These are phyloP conservation scores for Linnemannia exigua DNA, from an alignment of 192 early-diverging fungal species.

Conservation along the genomic window DNA sequence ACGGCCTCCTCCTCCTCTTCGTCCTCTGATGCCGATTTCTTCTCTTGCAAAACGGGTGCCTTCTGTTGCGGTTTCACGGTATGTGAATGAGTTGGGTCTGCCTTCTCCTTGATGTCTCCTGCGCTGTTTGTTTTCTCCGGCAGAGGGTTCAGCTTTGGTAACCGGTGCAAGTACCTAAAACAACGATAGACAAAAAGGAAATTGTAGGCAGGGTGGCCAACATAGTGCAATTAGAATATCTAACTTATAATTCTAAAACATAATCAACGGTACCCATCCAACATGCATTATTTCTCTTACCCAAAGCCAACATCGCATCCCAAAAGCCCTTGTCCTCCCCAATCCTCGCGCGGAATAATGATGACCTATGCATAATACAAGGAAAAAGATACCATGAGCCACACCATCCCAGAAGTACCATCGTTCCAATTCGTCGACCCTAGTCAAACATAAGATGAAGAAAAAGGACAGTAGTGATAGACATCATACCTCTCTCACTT, in stretches of 20 bases:
- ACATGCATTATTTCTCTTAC: constrained; percentile 14
- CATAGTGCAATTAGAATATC: too few relatives aligned
- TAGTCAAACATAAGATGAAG: neutral
- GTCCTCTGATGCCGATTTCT: neutral
- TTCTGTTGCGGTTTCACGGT: neutral
- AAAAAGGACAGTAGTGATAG: neutral
- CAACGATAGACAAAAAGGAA: neutral
- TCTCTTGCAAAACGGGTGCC: neutral
- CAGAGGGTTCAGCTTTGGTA: neutral
- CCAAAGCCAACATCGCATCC: constrained; percentile 85
- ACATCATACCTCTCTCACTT: constrained; percentile 67
- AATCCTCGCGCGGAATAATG: constrained; percentile 74
- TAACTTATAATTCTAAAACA: too few relatives aligned
- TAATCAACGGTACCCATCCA: too few relatives aligned
- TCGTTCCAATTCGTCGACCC: neutral
- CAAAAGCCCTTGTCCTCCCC: constrained; percentile 77
- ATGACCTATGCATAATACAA: constrained; percentile 61
- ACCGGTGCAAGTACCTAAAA: constrained; percentile 18
- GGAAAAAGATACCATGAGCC: neutral
- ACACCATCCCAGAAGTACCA: too few relatives aligned
- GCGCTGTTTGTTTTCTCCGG: neutral
- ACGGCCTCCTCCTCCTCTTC: neutral
- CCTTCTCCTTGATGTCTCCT: neutral
- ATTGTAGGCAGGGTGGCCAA: too few relatives aligned
- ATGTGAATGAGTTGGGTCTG: neutral